phyloP scores from a whole-genome alignment of 257 asterid genomes.

The Solanum megistacrolobum region DNA sequence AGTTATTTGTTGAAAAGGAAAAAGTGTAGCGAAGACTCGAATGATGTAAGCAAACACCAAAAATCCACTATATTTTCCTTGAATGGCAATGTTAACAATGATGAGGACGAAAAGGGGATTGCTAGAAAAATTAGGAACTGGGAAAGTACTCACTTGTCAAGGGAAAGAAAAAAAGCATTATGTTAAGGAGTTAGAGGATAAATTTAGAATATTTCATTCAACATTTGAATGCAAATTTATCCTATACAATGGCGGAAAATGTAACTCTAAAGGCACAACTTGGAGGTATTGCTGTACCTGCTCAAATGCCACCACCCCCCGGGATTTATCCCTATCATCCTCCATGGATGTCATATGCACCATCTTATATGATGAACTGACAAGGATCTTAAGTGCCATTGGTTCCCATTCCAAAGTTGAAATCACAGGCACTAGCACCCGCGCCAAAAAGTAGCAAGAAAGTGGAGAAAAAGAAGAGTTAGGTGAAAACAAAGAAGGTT shows the following conservation, averaged over 20 bases:
- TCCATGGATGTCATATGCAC: conserved; percentile 83
- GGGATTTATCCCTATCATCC: conserved; percentile 58
- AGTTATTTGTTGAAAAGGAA: no score
- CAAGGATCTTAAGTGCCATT: conserved; percentile 84
- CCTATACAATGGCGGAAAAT: conserved; percentile 79
- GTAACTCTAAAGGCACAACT: conserved; percentile 62
- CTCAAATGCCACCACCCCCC: conserved; percentile 37
- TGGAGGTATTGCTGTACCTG: conserved; percentile 29
- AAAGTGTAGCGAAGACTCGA: no score
- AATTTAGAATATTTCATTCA: conserved; percentile 79
- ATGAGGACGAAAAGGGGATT: conserved; percentile 65
- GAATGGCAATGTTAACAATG: conserved; percentile 24
- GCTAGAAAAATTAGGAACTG: conserved; percentile 73
- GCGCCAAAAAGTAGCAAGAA: no score
- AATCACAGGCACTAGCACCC: no score
- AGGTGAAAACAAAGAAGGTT: no score
- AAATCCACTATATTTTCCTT: no score
- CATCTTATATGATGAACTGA: conserved; percentile 69
- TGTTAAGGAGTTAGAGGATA: conserved; percentile 85
- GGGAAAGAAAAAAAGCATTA: conserved; percentile 20
- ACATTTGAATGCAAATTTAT: conserved; percentile 60
- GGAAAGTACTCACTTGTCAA: not conserved
- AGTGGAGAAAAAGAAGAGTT: no score
- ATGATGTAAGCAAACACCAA: no score
- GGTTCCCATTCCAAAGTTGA: not conserved